Evolutionary conservation across 2,329 filamentous ascomycete species (phyloP).

Genomic region (Arthrobotrys sinensis): DNA sequence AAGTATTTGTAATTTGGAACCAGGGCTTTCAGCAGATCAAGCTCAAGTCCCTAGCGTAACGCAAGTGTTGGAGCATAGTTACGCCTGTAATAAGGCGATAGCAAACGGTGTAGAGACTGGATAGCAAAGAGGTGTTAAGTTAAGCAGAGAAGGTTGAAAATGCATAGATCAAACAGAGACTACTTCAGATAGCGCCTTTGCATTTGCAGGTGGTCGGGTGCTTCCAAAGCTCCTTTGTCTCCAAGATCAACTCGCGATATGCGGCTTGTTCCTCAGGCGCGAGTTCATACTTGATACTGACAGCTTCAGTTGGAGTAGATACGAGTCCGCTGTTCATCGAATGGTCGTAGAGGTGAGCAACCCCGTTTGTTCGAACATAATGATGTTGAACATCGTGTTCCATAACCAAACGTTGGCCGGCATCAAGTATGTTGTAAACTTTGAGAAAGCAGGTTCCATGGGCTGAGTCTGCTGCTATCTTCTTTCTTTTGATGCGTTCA

Average conservation of each 20-base stretch:
- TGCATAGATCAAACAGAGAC: background rate
- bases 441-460: conserved; percentile 37
- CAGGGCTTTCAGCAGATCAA: no score
- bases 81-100: no score
- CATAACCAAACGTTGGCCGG: conserved; percentile 38
- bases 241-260: conserved; percentile 34
- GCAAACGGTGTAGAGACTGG: no score
- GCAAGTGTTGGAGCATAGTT: no score
- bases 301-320: conserved; percentile 12
- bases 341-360: conserved; percentile 37
- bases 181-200: background rate
- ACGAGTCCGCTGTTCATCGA: conserved; percentile 34
- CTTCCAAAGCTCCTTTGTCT: conserved; percentile 35
- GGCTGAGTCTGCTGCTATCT: background rate
- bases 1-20: no score
- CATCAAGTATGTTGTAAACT: conserved; percentile 43
- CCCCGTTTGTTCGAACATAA: conserved; percentile 36
- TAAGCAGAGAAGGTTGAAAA: background rate
- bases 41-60: no score
- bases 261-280: conserved; percentile 26
- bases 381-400: conserved; percentile 28
- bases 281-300: conserved; percentile 21
- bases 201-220: conserved; percentile 42
- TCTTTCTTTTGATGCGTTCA: conserved; percentile 43
- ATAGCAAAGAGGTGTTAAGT: background rate